Percentiles rank a stretch among this genome's conserved stretches.
phyloP scores from a whole-genome alignment of 2,329 filamentous ascomycete species.

The Penicillium palitans region DNA sequence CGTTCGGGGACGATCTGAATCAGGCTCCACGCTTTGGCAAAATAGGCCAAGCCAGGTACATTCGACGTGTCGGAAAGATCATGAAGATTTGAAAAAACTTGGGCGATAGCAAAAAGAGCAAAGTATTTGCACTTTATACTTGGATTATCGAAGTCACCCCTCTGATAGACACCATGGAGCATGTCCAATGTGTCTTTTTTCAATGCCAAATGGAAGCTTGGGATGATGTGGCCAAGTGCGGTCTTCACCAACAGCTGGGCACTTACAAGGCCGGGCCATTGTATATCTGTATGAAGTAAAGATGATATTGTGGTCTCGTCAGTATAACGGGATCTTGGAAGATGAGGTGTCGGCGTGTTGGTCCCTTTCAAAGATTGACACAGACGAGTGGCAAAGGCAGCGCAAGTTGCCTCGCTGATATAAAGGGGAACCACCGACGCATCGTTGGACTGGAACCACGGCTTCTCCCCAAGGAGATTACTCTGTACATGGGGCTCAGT shows the following conservation, averaged over 20 bases:
- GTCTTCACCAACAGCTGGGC: conserved; percentile 34
- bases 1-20: conserved; percentile 43
- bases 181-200: conserved; percentile 37
- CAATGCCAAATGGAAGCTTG: conserved; percentile 33
- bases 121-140: conserved; percentile 44
- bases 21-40: conserved; percentile 38
- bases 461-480: conserved; percentile 6
- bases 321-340: conserved; percentile 29
- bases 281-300: conserved; percentile 15
- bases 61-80: conserved; percentile 16
- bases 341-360: conserved; percentile 20
- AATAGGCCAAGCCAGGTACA: conserved; percentile 45
- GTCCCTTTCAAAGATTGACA: conserved; percentile 29
- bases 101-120: conserved; percentile 42
- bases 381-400: conserved; percentile 36
- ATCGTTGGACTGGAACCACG: conserved; percentile 33
- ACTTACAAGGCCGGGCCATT: conserved; percentile 32
- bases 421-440: conserved; percentile 29
- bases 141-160: conserved; percentile 25
- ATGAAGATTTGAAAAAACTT: conserved; percentile 42
- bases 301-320: conserved; percentile 20
- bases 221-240: conserved; percentile 33
- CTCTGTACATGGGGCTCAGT: conserved; percentile 14
- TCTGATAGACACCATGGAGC: conserved; percentile 34
- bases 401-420: conserved; percentile 37